Base-by-base conservation (phyloP, 2,329 filamentous ascomycete genomes). In the Fusarium sacchari region DNA sequence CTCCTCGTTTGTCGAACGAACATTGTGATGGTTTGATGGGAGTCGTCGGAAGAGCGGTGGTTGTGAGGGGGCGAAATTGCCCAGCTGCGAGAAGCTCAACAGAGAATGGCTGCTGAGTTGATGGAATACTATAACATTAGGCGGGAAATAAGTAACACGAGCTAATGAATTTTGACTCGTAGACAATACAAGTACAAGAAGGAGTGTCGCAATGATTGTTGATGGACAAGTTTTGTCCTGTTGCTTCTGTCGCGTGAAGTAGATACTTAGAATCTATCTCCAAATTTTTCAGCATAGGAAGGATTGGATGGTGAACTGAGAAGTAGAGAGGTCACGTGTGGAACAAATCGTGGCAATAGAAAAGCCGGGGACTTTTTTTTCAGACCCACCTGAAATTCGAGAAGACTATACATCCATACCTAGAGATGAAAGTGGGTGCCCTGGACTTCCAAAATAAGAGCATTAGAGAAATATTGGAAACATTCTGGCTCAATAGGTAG, bases 1-100 rank as follows among this genome's bases (percentile, higher is more conserved):
- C 79, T 77, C 65, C 79, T 73, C 37, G 80, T 78, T 47, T 82
- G 81, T 67, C 80, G 79, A 39, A 81, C 73, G 60, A 84, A 79
- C 82, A 84, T 84, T 63, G 64, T 80, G 77, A 47, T 50, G 58
- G 30, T 40, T 56, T 47, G 39, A 30, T 53, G 40, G 32, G 52
- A 61, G 49, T 67, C 17, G 26, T 37, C 28, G 30, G 57, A 37
- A 60, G 46, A 60, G 42, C 46, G 59, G 39, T 39, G 28, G 30
- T 42, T 36, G 42, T 57, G 61, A 50, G 56, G 22, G 42, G 59
- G 46, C 67, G 39, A 55, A 53, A 44, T 28, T 43, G 26, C 40
- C 37, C 53, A 55, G 59, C 63, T 46, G 46, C 63, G 39, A 55
- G 47, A 44, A 43, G 60, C 64, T 74, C 71, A 64, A 71, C 68